These are phyloP conservation scores for Nepenthes mirabilis DNA, from an alignment of 148 eudicot species.

Conservation along the genomic window DNA sequence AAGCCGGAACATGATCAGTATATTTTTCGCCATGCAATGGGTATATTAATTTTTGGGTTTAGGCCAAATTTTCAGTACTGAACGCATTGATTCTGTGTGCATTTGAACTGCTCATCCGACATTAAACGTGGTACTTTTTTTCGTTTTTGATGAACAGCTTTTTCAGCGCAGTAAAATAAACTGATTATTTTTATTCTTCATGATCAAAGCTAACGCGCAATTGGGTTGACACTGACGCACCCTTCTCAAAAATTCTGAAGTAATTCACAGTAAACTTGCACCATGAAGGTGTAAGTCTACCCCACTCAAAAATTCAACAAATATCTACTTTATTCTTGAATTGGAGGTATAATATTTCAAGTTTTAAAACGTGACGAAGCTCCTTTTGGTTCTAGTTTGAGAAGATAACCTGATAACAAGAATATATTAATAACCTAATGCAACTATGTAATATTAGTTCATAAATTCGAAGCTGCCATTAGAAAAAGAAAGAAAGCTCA, in stretches of 20 bases:
- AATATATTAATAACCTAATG: too few relatives aligned
- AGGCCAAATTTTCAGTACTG: neutral
- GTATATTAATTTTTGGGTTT: conserved; percentile 17
- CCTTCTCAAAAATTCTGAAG: conserved; percentile 17
- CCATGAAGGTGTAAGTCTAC: too few relatives aligned
- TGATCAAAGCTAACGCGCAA: conserved; percentile 57
- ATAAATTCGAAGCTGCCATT: too few relatives aligned
- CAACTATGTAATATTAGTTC: too few relatives aligned
- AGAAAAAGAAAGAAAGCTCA: too few relatives aligned
- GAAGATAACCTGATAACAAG: too few relatives aligned
- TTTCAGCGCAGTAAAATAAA: neutral
- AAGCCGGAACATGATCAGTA: conserved; percentile 91
- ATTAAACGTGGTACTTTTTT: neutral
- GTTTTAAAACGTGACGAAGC: too few relatives aligned
- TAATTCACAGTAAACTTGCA: too few relatives aligned
- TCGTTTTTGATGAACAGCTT: neutral
- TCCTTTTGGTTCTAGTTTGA: too few relatives aligned
- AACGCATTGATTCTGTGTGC: neutral
- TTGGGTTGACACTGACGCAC: conserved; percentile 74
- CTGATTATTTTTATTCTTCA: conserved; percentile 3
- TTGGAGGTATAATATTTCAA: too few relatives aligned
- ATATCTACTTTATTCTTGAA: too few relatives aligned
- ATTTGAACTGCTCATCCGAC: neutral
- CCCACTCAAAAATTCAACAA: too few relatives aligned
- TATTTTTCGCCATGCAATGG: conserved; percentile 94